A percentile compares a stretch with the other conserved stretches of the same genome.
These are phyloP conservation scores for Athelia sp. DNA, from an alignment of 1,284 basidiomycete species.

Conservation along the genomic window DNA sequence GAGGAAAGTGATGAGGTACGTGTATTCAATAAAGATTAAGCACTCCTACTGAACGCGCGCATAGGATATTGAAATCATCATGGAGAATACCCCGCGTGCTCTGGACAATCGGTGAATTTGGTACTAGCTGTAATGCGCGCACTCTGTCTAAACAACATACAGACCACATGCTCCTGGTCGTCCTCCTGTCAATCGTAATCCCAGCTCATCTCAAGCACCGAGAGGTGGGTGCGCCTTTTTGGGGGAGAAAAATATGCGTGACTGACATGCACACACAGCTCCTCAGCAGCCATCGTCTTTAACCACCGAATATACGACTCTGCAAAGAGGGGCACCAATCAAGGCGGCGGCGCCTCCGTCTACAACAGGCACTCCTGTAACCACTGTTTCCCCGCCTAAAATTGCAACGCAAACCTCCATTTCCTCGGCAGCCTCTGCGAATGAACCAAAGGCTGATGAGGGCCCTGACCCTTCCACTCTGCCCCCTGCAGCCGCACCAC, in stretches of 20 bases:
- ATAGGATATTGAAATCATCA: constrained; percentile 77
- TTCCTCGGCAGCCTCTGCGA: constrained; percentile 7
- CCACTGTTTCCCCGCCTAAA: constrained; percentile 10
- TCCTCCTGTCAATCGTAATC: constrained; percentile 21
- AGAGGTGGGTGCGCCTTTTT: constrained; percentile 26
- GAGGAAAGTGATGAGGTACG: constrained; percentile 36
- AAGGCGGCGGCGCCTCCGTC: constrained; percentile 19
- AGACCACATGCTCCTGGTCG: constrained; percentile 13
- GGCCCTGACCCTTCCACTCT: constrained; percentile 60
- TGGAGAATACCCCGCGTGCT: constrained; percentile 64
- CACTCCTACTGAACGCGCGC: constrained; percentile 22
- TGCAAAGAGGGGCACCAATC: constrained; percentile 56
- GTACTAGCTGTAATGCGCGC: neutral
- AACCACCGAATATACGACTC: constrained; percentile 88
- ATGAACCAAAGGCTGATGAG: constrained; percentile 23
- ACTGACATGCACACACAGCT: constrained; percentile 18
- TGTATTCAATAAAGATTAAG: constrained; percentile 21
- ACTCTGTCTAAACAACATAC: constrained; percentile 7
- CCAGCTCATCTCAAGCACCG: constrained; percentile 29
- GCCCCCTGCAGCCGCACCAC: constrained; percentile 60
- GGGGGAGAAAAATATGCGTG: neutral
- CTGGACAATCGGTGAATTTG: constrained; percentile 65
- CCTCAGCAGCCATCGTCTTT: constrained; percentile 50
- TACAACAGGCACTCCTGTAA: constrained; percentile 14
- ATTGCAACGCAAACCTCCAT: constrained; percentile 12